Percentiles rank a stretch among this genome's conserved stretches.
Conservation (phyloP, 331 rosid species). For the Dryas integrifolia region DNA sequence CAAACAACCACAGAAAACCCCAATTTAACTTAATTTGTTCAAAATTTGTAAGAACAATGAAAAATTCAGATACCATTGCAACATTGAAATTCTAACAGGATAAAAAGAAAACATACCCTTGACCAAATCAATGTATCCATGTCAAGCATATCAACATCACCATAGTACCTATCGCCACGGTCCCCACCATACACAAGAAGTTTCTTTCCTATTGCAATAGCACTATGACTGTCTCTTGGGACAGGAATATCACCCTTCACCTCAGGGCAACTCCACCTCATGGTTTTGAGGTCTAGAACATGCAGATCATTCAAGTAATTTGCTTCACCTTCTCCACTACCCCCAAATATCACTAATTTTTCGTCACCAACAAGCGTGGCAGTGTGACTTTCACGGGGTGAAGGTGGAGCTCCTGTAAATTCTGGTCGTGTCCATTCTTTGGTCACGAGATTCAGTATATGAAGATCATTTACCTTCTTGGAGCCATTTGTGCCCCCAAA, state of each 20-base stretch:
- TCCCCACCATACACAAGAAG: conserved; percentile 90
- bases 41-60: neutral
- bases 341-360: conserved; percentile 76
- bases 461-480: conserved; percentile 80
- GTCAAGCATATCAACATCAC: conserved; percentile 74
- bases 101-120: conserved; percentile 43
- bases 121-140: conserved; percentile 84
- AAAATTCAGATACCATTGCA: neutral
- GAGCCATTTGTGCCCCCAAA: conserved; percentile 95
- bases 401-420: conserved; percentile 73
- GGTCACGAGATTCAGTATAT: conserved; percentile 60
- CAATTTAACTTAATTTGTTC: neutral
- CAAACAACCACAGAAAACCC: conserved; percentile 22
- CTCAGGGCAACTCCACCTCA: conserved; percentile 72
- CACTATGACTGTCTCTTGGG: conserved; percentile 87
- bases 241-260: conserved; percentile 74
- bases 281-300: conserved; percentile 59
- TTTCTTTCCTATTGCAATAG: conserved; percentile 69
- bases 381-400: conserved; percentile 89
- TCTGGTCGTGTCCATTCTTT: conserved; percentile 67
- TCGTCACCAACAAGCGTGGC: conserved; percentile 71
- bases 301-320: conserved; percentile 86
- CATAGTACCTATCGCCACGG: conserved; percentile 79
- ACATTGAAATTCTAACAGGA: neutral
- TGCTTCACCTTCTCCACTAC: conserved; percentile 91